Percentiles rank a stretch among this genome's conserved stretches.
Conservation (phyloP, 2,329 filamentous ascomycete genomes). For the Pseudogymnoascus sp. region DNA sequence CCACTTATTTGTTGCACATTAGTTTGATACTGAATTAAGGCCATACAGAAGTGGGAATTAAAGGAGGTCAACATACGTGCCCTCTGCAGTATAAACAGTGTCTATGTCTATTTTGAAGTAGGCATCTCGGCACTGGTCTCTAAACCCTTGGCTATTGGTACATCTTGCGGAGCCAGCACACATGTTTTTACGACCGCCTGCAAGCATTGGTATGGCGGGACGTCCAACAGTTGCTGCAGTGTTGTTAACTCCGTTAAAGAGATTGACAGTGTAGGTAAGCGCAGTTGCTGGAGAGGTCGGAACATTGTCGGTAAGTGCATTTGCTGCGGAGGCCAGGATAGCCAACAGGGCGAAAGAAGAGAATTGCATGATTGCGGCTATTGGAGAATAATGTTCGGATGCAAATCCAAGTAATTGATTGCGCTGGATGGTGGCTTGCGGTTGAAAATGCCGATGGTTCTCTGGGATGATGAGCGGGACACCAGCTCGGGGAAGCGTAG, state of each 20-base stretch:
- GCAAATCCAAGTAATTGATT: neutral
- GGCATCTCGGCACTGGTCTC: neutral
- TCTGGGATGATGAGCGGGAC: neutral
- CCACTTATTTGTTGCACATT: neutral
- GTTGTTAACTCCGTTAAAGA: neutral
- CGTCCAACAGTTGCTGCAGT: neutral
- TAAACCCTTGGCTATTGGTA: neutral
- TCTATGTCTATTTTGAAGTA: neutral
- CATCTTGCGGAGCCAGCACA: neutral
- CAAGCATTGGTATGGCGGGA: neutral
- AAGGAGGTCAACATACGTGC: neutral
- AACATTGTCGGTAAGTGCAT: neutral
- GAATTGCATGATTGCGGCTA: neutral
- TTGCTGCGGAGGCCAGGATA: neutral
- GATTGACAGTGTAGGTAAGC: neutral
- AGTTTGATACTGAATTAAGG: neutral
- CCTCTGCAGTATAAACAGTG: neutral
- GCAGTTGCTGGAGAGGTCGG: neutral
- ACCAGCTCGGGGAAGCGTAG: neutral
- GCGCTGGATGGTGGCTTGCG: neutral
- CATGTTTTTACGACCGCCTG: neutral
- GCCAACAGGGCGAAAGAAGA: neutral
- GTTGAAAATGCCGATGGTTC: neutral
- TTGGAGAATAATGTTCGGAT: neutral
- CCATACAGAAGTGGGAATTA: neutral